Conservation (phyloP, 2,329 filamentous ascomycete genomes). For the Nothopassalora personata region DNA sequence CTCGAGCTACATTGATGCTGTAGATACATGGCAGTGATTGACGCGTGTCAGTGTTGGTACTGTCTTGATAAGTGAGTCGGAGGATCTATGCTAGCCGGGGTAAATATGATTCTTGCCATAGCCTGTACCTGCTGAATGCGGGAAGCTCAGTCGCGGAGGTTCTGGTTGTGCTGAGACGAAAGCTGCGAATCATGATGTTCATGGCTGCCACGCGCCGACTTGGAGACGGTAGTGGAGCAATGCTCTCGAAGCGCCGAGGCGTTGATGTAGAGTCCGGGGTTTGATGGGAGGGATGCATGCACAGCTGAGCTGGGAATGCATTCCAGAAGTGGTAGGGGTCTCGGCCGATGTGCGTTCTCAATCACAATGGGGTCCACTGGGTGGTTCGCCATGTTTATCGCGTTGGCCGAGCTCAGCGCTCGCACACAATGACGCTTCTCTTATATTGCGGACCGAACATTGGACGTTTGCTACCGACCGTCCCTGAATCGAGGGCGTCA, state of each 20-base stretch:
- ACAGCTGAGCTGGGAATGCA: not conserved
- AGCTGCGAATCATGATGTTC: not conserved
- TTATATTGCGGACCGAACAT: not conserved
- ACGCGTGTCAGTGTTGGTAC: too few relatives aligned
- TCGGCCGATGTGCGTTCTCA: not conserved
- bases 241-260: not conserved
- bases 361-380: not conserved
- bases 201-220: not conserved
- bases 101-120: not conserved
- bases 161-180: not conserved
- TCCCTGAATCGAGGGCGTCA: too few relatives aligned
- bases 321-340: not conserved
- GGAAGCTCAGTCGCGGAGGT: not conserved
- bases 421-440: not conserved
- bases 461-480: not conserved
- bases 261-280: not conserved
- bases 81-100: too few relatives aligned
- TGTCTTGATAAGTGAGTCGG: too few relatives aligned
- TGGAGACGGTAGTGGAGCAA: not conserved
- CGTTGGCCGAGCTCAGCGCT: not conserved
- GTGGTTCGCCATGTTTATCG: not conserved
- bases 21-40: too few relatives aligned
- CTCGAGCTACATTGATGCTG: too few relatives aligned
- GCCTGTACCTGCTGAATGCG: not conserved
- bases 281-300: too few relatives aligned